phyloP scores from a whole-genome alignment of 2,329 filamentous ascomycete genomes.

The Coniochaeta sp. region DNA sequence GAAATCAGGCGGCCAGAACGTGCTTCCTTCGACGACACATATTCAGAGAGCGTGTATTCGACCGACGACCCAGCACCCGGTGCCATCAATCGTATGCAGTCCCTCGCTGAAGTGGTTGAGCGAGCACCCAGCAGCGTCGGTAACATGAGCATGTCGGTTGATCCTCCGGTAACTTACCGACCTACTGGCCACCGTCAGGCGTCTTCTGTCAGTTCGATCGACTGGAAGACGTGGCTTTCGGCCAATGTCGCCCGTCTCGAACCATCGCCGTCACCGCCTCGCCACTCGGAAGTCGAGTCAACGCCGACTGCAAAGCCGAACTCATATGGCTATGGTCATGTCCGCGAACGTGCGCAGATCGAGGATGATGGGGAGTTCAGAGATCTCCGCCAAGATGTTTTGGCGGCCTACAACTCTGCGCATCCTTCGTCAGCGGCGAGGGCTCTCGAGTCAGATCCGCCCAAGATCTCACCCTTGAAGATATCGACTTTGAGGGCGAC shows the following conservation, averaged over 20 bases:
- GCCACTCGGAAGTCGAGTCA: slow-evolving; percentile 18
- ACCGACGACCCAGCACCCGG: not conserved
- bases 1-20: not conserved
- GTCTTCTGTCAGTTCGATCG: slow-evolving; percentile 37
- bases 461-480: slow-evolving; percentile 9
- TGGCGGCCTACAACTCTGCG: slow-evolving; percentile 10
- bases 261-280: slow-evolving; percentile 10
- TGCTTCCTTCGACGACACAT: not conserved
- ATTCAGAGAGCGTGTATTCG: slow-evolving; percentile 3
- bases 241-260: slow-evolving; percentile 29
- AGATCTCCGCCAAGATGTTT: not conserved
- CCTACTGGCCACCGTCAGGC: slow-evolving; percentile 24
- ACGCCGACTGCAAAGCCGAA: slow-evolving; percentile 16
- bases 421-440: slow-evolving; percentile 13
- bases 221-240: slow-evolving; percentile 34
- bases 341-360: slow-evolving; percentile 30
- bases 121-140: not conserved
- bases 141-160: slow-evolving; percentile 13
- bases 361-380: slow-evolving; percentile 20
- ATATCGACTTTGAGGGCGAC: slow-evolving; percentile 6
- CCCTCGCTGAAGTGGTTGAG: not conserved
- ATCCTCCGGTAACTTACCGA: slow-evolving; percentile 19
- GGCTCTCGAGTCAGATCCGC: slow-evolving; percentile 14
- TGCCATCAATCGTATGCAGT: not conserved
- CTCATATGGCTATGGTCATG: slow-evolving; percentile 19